Base-by-base conservation (phyloP, 192 early-diverging fungal species). In the Dimargaris cristalligena region DNA sequence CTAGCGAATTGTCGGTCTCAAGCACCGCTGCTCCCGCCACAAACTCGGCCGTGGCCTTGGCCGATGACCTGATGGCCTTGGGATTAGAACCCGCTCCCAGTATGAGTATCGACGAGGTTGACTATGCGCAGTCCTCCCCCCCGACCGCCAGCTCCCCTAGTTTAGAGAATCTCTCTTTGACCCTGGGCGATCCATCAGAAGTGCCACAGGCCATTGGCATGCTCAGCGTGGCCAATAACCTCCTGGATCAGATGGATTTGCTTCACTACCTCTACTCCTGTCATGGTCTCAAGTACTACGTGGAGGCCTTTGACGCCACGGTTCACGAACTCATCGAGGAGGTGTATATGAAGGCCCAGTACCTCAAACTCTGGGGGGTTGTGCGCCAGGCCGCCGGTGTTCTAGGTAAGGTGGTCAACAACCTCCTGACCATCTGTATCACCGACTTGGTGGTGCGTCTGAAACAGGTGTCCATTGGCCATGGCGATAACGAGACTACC, bases 171-270 rank as follows among this genome's bases (percentile, higher is more conserved):
- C 20, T 56, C 13, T 29, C 54, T 6, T 23, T 91, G 58, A 84
- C 81, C 9, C 69, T 91, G 35, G 74, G 74, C 20, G 85, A 91
- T 62, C 76, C 79, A 9, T 65, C 71, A 22, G 73, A 78, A 32
- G 68, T 82, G 45, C 64, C 67, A 31, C 72, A 71, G 16, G 87
- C 89, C 13, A 72, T 81, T 23, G 67, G 65, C 1, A 72, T 79
- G 52, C 69, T 92, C 28, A 54, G 61, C 20, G 57, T 60, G 26
- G 86, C 84, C 16, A 74, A 80, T 6, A 87, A 89, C 60, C 71
- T 92, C 8, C 87, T 83, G 50, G 89, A 92, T 62, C 89, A 92
- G 65, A 74, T 83, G 58, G 84, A 90, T 62, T 61, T 90, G 45
- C 67, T 92, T 22, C 84, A 89, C 61, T 91, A 91, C 62, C 65